These are phyloP conservation scores for Stagonosporopsis rhizophila DNA, from an alignment of 2,329 filamentous ascomycete species.

Conservation along the genomic window DNA sequence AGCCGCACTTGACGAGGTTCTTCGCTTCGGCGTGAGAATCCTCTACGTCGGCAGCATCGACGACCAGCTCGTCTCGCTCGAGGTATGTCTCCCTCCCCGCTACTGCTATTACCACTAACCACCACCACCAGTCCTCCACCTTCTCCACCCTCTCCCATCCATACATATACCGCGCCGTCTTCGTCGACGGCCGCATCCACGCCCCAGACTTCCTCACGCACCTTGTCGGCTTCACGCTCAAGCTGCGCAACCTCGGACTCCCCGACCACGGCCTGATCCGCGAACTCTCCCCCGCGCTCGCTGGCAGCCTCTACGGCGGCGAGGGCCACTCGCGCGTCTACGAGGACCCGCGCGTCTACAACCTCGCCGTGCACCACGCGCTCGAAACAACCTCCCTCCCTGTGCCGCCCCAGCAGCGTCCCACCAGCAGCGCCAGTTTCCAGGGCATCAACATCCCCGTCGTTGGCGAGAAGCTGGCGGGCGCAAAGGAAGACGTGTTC, in stretches of 20 bases:
- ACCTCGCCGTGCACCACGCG: slow-evolving; percentile 59
- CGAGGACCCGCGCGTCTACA: slow-evolving; percentile 86
- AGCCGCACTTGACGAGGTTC: slow-evolving; percentile 72
- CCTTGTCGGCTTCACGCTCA: slow-evolving; percentile 89
- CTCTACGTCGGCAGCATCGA: slow-evolving; percentile 95
- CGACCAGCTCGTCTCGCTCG: slow-evolving; percentile 92
- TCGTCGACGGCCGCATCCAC: slow-evolving; percentile 91
- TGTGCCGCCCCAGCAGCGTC: slow-evolving; percentile 27
- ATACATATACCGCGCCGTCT: slow-evolving; percentile 94
- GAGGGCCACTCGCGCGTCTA: slow-evolving; percentile 95
- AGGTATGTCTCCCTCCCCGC: slow-evolving; percentile 59
- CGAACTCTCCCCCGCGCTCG: slow-evolving; percentile 85
- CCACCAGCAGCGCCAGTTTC: slow-evolving; percentile 33
- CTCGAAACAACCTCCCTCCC: slow-evolving; percentile 55
- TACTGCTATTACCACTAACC: background rate
- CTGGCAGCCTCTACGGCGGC: slow-evolving; percentile 88
- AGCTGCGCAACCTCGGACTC: slow-evolving; percentile 90
- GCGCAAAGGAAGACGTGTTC: slow-evolving; percentile 30
- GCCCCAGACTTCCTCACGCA: slow-evolving; percentile 93
- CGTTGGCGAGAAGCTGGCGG: slow-evolving; percentile 35
- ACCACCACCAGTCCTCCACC: slow-evolving; percentile 79
- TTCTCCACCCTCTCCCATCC: slow-evolving; percentile 87
- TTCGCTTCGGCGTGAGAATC: slow-evolving; percentile 81
- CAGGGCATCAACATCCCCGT: slow-evolving; percentile 43
- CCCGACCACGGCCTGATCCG: slow-evolving; percentile 92